Percentiles rank a stretch among this genome's conserved stretches.
phyloP scores from a whole-genome alignment of 345 rosid species.

The rapeseed (Brassica napus) region Da-Ae NC_063451.1:19856001-19856500 shows the following conservation, averaged over 20 bases:
- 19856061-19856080: not conserved
- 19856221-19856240: constrained; percentile 92
- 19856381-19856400: constrained; percentile 88
- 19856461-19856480: not conserved
- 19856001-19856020: constrained; percentile 70
- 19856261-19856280: constrained; percentile 51
- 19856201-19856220: constrained; percentile 88
- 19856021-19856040: constrained; percentile 67
- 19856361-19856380: constrained; percentile 94
- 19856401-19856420: constrained; percentile 62
- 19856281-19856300: constrained; percentile 73
- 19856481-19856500: not conserved
- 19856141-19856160: constrained; percentile 79
- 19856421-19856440: constrained; percentile 40
- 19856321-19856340: constrained; percentile 78
- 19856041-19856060: not conserved
- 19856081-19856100: not conserved
- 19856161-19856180: constrained; percentile 88
- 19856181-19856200: constrained; percentile 93
- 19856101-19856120: constrained; percentile 16
- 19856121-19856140: constrained; percentile 89
- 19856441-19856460: not conserved
- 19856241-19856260: constrained; percentile 48
- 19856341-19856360: constrained; percentile 87
- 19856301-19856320: constrained; percentile 92